Evolutionary conservation across 352 stramenopile genomes (phyloP).

Genomic region (Globisporangium lucens): DNA sequence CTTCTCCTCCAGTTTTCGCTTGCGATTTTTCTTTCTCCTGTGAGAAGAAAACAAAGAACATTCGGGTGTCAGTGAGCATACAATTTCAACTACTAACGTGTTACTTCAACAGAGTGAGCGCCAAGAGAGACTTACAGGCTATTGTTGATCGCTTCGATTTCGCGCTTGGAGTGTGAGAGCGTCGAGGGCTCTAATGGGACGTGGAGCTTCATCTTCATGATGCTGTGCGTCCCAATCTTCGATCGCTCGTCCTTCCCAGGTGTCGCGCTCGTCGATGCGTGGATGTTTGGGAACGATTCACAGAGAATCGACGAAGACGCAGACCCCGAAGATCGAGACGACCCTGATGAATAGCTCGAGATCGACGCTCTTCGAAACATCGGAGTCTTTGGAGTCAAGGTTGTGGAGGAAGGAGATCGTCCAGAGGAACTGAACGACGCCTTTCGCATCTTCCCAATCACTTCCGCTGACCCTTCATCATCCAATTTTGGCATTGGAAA

Average conservation of each 20-base stretch:
- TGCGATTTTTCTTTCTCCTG: conserved; percentile 61
- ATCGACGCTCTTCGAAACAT: conserved; percentile 19
- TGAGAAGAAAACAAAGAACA: neutral
- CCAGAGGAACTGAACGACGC: neutral
- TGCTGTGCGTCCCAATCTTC: conserved; percentile 51
- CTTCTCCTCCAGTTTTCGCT: conserved; percentile 56
- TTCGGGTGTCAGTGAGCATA: neutral
- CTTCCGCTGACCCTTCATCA: conserved; percentile 10
- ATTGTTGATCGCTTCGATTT: conserved; percentile 84
- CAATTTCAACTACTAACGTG: neutral
- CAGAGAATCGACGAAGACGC: conserved; percentile 23
- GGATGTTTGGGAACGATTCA: conserved; percentile 78
- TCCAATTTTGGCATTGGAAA: conserved; percentile 40
- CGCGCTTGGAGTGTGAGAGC: conserved; percentile 46
- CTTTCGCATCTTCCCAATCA: neutral
- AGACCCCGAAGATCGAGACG: conserved; percentile 16
- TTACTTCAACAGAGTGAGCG: neutral
- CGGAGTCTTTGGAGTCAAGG: conserved; percentile 22
- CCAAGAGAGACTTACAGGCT: conserved; percentile 44
- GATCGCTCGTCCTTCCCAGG: conserved; percentile 63
- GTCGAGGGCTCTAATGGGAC: conserved; percentile 45
- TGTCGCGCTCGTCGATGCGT: conserved; percentile 67
- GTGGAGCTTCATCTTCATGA: conserved; percentile 82
- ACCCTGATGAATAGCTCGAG: conserved; percentile 34
- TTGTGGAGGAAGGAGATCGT: conserved; percentile 14